Conservation (phyloP, 75 land plant genomes). For the Selaginella tamariscina region DNA sequence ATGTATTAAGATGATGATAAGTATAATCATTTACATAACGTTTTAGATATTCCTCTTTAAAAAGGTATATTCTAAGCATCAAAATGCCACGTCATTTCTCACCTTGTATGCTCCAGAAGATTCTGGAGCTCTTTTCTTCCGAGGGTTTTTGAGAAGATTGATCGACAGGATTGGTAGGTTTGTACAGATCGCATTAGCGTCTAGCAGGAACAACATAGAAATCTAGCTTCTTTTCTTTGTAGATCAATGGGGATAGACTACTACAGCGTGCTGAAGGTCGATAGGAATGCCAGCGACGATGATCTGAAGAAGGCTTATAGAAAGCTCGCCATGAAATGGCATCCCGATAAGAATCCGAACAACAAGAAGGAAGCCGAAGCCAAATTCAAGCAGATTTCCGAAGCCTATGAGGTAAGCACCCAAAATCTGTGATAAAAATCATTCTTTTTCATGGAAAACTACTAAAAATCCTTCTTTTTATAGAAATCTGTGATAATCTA, state of each 20-base stretch:
- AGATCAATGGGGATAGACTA: conserved; percentile 33
- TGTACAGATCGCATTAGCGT: background rate
- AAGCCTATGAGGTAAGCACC: conserved; percentile 37
- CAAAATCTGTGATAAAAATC: too few relatives aligned
- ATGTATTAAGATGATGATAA: too few relatives aligned
- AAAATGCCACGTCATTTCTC: background rate
- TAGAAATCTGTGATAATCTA: background rate
- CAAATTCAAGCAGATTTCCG: conserved; percentile 41
- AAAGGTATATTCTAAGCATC: too few relatives aligned
- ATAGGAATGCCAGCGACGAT: conserved; percentile 23
- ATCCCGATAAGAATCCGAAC: conserved; percentile 39
- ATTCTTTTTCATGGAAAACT: too few relatives aligned
- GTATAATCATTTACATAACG: too few relatives aligned
- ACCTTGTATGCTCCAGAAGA: background rate
- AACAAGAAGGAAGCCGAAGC: conserved; percentile 42
- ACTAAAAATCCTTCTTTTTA: background rate
- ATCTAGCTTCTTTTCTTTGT: background rate
- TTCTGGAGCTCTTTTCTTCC: background rate
- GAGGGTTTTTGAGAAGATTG: background rate
- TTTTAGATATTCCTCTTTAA: too few relatives aligned
- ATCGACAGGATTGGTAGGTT: background rate
- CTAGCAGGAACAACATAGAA: background rate
- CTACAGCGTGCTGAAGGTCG: conserved; percentile 27
- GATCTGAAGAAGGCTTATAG: conserved; percentile 38
- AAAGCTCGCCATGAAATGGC: conserved; percentile 43